A percentile compares a stretch with the other conserved stretches of the same genome.
These are phyloP conservation scores for Hemisphaericaspora xylofermentans DNA, from an alignment of 1,139 yeast species.

Conservation along the genomic window DNA sequence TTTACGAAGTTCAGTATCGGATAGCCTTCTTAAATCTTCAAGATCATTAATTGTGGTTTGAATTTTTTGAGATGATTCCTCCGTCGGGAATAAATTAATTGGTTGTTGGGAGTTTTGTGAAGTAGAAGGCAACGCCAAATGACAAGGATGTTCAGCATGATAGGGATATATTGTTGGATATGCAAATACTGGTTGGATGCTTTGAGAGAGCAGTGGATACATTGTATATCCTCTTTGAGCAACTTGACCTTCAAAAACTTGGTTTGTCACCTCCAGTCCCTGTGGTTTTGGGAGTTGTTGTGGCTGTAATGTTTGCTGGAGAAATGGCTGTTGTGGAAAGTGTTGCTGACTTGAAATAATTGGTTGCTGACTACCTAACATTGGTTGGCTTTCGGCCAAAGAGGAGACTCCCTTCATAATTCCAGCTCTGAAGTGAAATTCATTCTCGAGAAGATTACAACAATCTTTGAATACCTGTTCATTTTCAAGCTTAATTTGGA, in stretches of 20 bases:
- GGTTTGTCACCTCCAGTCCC: background rate
- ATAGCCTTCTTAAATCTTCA: slow-evolving; percentile 11
- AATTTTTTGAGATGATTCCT: too few species aligned
- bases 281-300: background rate
- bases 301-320: background rate
- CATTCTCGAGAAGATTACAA: slow-evolving; percentile 7
- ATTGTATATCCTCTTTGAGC: background rate
- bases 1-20: slow-evolving; percentile 14
- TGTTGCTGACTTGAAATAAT: background rate
- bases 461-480: slow-evolving; percentile 15
- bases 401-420: slow-evolving; percentile 1
- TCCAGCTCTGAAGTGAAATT: slow-evolving; percentile 3
- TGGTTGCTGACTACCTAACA: slow-evolving; percentile 1
- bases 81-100: background rate
- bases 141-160: slow-evolving; percentile 1
- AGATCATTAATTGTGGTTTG: slow-evolving; percentile 5
- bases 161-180: slow-evolving; percentile 3
- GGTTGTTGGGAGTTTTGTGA: slow-evolving; percentile 1
- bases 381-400: slow-evolving; percentile 1
- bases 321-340: background rate
- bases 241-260: background rate
- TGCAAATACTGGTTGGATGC: background rate
- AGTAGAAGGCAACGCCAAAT: slow-evolving; percentile 4
- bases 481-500: slow-evolving; percentile 20
- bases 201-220: background rate